Evolutionary conservation across 257 asterid genomes (phyloP), one percentile per base, ranked within the genome.

Genomic region (Rubia yunnanensis): DNA sequence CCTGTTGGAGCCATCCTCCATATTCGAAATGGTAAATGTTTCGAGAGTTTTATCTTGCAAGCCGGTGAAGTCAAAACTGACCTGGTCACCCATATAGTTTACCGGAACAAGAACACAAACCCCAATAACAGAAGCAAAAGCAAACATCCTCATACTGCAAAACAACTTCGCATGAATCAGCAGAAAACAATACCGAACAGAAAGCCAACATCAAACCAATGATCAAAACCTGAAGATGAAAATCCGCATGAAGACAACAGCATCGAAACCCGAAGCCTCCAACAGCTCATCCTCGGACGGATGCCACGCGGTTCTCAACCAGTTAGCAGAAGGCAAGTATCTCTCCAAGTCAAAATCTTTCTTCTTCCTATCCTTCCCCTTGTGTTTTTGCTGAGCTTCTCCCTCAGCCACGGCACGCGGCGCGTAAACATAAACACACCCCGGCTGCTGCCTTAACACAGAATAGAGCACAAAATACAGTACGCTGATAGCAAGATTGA

Each of bases 1-100:
- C 99, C 96, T 83, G 81, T 78, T 88, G 70, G 99, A 94, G 66
- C 99, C 97, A 56, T 94, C 91, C 8, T 86, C 82, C 65, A 94
- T 96, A 77, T 94, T 94, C 50, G 99, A 88, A 71, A 94, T 90
- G 72, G 90, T 86, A 82, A 90, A 94, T 68, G 92, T 69, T 60
- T 90, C 99, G 79, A 94, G 78, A 5, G 97, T 82, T 77, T 78
- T 88, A 82, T 85, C 90, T 38, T 87, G 88, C 70, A 90, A 55
- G 76, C 83, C 96, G 1, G 80, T 72, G 44, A 90, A 79, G 82
- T 94, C 97, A 36, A 86, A 78, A 71, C 71, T 81, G 35, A 88
- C 73, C 78, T 94, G 97, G 72, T 79, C 84, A 81, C 99, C 99
- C 91, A 85, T 82, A 76, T 78, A 94, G 78, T 94, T 94, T 82